Conservation (phyloP, 1,139 yeast species). For the Suhomyces guaymorum region DNA sequence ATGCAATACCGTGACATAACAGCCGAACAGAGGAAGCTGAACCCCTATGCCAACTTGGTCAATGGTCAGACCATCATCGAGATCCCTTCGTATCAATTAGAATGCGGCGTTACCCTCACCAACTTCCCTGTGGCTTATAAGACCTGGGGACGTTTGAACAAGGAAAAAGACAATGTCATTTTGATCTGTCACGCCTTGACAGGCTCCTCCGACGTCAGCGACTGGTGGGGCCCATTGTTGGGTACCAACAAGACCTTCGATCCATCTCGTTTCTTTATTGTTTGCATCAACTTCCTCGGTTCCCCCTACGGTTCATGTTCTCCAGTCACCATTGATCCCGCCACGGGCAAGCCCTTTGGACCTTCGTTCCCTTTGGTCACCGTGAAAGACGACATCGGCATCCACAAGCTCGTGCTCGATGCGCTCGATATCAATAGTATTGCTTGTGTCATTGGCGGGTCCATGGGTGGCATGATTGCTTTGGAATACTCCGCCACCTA, state of each 20-base stretch:
- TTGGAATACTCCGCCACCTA: conserved; percentile 76
- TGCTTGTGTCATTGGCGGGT: conserved; percentile 91
- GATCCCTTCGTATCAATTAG: conserved; percentile 74
- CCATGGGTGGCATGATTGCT: conserved; percentile 99
- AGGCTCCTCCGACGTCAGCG: conserved; percentile 92
- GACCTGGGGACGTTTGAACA: conserved; percentile 83
- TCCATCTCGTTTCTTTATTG: conserved; percentile 78
- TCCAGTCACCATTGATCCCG: conserved; percentile 75
- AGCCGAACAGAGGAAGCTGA: conserved; percentile 48
- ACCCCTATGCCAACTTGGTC: conserved; percentile 73
- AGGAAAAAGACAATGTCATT: conserved; percentile 66
- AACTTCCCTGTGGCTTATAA: conserved; percentile 93
- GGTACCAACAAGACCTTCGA: conserved; percentile 90
- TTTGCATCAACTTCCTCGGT: conserved; percentile 88
- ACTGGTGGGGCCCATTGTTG: conserved; percentile 98
- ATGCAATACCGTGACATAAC: conserved; percentile 39
- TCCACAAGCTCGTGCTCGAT: conserved; percentile 74
- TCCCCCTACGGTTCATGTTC: conserved; percentile 97
- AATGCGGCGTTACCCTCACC: conserved; percentile 73
- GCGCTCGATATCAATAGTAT: conserved; percentile 73
- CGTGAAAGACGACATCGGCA: conserved; percentile 81
- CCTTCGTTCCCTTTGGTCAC: conserved; percentile 95
- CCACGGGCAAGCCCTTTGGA: conserved; percentile 76
- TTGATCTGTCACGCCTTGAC: conserved; percentile 94
- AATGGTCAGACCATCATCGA: conserved; percentile 79